Evolutionary conservation across 2,329 filamentous ascomycete species (phyloP).

Genomic region (Claviceps sorghi): DNA sequence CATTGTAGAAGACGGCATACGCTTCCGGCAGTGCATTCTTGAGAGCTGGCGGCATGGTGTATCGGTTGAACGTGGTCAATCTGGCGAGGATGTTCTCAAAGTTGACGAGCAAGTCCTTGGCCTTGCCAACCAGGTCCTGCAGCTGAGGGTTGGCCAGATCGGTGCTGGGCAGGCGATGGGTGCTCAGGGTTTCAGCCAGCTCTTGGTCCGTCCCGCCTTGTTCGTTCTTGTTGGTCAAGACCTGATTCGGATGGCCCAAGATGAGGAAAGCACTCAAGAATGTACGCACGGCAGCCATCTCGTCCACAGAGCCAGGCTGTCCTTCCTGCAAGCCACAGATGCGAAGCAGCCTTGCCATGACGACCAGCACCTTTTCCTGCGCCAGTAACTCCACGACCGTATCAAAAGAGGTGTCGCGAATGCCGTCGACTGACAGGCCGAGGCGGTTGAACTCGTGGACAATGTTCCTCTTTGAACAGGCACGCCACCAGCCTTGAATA

Average conservation of each 20-base stretch:
- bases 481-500: constrained; percentile 59
- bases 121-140: constrained; percentile 62
- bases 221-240: constrained; percentile 61
- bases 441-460: constrained; percentile 53
- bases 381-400: constrained; percentile 55
- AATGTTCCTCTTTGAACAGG: constrained; percentile 38
- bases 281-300: constrained; percentile 57
- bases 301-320: constrained; percentile 44
- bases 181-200: constrained; percentile 26
- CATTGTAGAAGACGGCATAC: constrained; percentile 61
- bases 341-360: constrained; percentile 52
- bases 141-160: constrained; percentile 47
- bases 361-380: constrained; percentile 48
- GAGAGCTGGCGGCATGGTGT: constrained; percentile 48
- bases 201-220: constrained; percentile 38
- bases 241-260: constrained; percentile 61
- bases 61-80: constrained; percentile 50
- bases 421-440: constrained; percentile 54
- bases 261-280: constrained; percentile 73
- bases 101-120: constrained; percentile 60
- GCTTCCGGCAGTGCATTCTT: constrained; percentile 49
- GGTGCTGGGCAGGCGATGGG: constrained; percentile 20
- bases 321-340: constrained; percentile 57
- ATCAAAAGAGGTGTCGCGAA: constrained; percentile 58
- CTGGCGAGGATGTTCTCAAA: constrained; percentile 61